Percentiles rank a stretch among this genome's conserved stretches.
phyloP scores from a whole-genome alignment of 2,329 filamentous ascomycete genomes.

The Colletotrichum liaoningense region DNA sequence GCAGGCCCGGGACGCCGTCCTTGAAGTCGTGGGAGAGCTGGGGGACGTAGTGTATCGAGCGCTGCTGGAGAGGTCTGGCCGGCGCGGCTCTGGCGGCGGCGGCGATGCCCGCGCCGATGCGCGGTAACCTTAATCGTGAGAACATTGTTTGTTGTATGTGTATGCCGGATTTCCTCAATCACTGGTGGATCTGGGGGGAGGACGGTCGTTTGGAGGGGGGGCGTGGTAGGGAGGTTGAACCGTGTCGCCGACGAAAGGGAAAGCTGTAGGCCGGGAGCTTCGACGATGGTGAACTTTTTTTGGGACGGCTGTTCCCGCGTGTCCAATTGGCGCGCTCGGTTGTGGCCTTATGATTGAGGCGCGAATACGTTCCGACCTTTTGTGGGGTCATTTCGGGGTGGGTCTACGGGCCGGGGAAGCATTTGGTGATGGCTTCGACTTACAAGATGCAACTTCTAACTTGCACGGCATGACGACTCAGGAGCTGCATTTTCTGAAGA shows the following conservation, averaged over 20 bases:
- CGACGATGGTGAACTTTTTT: conserved; percentile 36
- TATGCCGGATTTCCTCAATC: conserved; percentile 22
- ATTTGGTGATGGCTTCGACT: conserved; percentile 15
- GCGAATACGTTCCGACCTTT: neutral
- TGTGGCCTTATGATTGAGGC: conserved; percentile 35
- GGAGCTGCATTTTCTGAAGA: neutral
- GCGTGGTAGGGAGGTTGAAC: conserved; percentile 13
- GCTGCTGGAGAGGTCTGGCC: conserved; percentile 48
- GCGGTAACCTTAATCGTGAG: conserved; percentile 64
- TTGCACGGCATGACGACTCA: neutral
- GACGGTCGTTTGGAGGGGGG: neutral
- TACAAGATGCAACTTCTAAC: neutral
- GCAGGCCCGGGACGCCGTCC: conserved; percentile 73
- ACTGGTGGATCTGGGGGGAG: neutral
- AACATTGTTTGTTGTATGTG: conserved; percentile 56
- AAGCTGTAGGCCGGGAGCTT: conserved; percentile 29
- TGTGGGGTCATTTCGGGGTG: neutral
- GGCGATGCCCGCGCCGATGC: conserved; percentile 46
- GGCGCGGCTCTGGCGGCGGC: conserved; percentile 9
- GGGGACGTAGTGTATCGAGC: conserved; percentile 61
- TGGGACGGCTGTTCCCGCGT: conserved; percentile 18
- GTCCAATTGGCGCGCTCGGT: conserved; percentile 20
- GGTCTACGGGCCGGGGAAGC: neutral
- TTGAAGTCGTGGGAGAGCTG: conserved; percentile 58
- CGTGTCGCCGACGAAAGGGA: conserved; percentile 13